Base-by-base conservation (phyloP, 2,329 filamentous ascomycete species). In the Aureobasidium sp. region DNA sequence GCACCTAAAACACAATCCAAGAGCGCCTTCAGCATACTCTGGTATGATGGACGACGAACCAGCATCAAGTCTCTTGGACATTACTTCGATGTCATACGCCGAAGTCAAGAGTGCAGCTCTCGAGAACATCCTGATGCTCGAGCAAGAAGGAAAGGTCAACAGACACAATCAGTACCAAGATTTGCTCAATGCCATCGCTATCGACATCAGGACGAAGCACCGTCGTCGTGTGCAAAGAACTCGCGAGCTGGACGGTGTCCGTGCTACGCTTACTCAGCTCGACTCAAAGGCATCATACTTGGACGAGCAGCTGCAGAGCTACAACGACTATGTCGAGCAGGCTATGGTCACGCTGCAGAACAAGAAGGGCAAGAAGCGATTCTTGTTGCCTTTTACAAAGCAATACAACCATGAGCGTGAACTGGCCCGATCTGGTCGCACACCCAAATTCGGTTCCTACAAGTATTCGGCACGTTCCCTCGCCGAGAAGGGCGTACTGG, bases 311-410 rank as follows among this genome's bases (percentile, higher is more conserved):
- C 85, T 96, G 64, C 96, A 96, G 81, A 94, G 88, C 66, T 99
- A 99, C 77, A 96, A 99, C 72, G 91, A 99, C 77, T 99, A 99
- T 76, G 96, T 99, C 71, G 95, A 99, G 77, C 92, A 96, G 74
- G 93, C 94, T 52, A 97, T 99, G 90, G 83, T 92, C 63, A 99
- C 95, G 5, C 81, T 99, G 63, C 94, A 97, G 75, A 96, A 90
- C 77, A 96, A 97, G 75, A 97, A 97, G 77, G 92, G 88, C 65
- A 95, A 95, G 78, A 96, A 95, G 75, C 85, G 89, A 59, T 97
- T 97, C 81, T 82, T 97, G 61, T 83, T 99, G 74, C 94, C 94
- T 15, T 99, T 99, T 74, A 97, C 93, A 29, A 96, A 96, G 71
- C 94, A 99, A 75, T 99, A 96, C 84, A 96, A 97, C 75, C 94